Evolutionary conservation across 306 rosid genomes (phyloP).

Genomic region (Cucurbita argyrosperma): DNA sequence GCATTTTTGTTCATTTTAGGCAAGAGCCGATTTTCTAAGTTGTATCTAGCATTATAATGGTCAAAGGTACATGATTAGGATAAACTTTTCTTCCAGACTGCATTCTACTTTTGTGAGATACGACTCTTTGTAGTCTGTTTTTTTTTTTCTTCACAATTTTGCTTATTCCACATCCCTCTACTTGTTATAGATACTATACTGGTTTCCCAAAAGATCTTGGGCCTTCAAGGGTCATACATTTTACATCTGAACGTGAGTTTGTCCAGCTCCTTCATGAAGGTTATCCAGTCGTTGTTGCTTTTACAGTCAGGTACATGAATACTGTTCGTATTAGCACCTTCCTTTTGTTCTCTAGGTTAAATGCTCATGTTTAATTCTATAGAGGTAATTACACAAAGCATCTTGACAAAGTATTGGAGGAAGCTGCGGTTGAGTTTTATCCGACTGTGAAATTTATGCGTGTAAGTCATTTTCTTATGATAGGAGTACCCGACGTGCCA

Average conservation of each 20-base stretch:
- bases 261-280: constrained; percentile 83
- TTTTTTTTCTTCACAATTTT: neutral
- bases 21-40: neutral
- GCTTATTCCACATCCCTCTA: neutral
- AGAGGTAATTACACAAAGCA: constrained; percentile 67
- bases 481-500: neutral
- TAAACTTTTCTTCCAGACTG: neutral
- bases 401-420: constrained; percentile 74
- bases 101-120: neutral
- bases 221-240: constrained; percentile 69
- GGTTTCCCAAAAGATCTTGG: constrained; percentile 87
- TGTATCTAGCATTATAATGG: neutral
- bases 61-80: neutral
- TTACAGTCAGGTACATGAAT: constrained; percentile 51
- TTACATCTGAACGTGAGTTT: constrained; percentile 84
- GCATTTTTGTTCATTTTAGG: neutral
- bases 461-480: constrained; percentile 29
- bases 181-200: constrained; percentile 50
- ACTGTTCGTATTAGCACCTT: neutral
- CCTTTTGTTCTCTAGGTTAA: constrained; percentile 9
- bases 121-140: neutral
- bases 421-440: constrained; percentile 72
- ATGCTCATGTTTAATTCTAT: constrained; percentile 16
- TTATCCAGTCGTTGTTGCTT: constrained; percentile 70
- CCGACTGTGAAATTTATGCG: constrained; percentile 77